Percentiles rank a stretch among this genome's conserved stretches.
These are phyloP conservation scores for Fraxinus ornus DNA, from an alignment of 305 asterid species.

Conservation along the genomic window DNA sequence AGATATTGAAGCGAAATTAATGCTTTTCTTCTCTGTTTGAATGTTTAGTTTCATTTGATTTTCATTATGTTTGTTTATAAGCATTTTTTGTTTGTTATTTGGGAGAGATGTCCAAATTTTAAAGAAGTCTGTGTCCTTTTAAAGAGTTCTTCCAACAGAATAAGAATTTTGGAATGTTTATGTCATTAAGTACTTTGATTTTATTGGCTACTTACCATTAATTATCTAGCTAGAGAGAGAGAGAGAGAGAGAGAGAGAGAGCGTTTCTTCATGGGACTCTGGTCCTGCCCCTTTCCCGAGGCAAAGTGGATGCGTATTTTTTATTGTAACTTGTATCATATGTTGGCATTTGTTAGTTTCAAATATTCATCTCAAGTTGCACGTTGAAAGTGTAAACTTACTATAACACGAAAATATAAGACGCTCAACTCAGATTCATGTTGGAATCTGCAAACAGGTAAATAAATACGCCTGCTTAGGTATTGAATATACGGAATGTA, in stretches of 20 bases:
- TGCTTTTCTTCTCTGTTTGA: not conserved
- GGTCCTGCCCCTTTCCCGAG: not conserved
- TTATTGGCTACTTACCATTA: not conserved
- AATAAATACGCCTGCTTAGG: not conserved
- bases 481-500: not conserved
- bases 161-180: not conserved
- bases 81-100: not conserved
- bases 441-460: not conserved
- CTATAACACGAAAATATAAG: not conserved
- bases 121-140: not conserved
- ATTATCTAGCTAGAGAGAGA: not conserved
- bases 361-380: not conserved
- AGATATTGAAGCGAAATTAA: not conserved
- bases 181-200: not conserved
- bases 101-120: not conserved
- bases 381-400: not conserved
- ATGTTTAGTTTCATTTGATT: not conserved
- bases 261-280: not conserved
- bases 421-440: not conserved
- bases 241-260: not conserved
- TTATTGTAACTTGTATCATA: not conserved
- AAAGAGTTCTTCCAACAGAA: not conserved
- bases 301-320: not conserved
- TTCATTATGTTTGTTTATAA: not conserved
- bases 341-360: not conserved